These are phyloP conservation scores for Nakataea oryzae DNA, from an alignment of 2,329 filamentous ascomycete genomes.

Conservation along the genomic window DNA sequence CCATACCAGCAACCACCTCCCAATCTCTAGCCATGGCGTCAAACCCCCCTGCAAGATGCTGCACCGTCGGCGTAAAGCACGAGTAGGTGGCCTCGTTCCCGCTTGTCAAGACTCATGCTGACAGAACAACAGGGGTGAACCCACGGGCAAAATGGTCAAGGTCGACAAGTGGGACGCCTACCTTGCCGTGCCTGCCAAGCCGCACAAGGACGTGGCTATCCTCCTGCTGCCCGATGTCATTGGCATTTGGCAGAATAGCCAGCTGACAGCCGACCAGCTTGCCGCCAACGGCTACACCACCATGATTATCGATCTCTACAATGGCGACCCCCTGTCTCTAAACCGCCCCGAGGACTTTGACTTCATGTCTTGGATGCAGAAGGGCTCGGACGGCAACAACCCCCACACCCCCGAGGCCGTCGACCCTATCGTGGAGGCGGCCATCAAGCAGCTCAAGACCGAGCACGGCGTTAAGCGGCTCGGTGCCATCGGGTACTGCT, in stretches of 20 bases:
- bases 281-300: constrained; percentile 63
- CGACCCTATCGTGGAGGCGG: constrained; percentile 35
- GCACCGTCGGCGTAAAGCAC: constrained; percentile 39
- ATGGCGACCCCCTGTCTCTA: constrained; percentile 49
- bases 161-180: constrained; percentile 37
- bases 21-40: constrained; percentile 38
- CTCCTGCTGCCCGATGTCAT: constrained; percentile 38
- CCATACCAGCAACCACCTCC: too few relatives aligned
- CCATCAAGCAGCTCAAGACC: constrained; percentile 47
- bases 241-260: constrained; percentile 45
- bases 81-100: constrained; percentile 29
- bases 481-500: constrained; percentile 63
- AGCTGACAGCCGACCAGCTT: constrained; percentile 64
- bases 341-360: constrained; percentile 34
- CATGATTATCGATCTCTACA: constrained; percentile 61
- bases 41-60: constrained; percentile 40
- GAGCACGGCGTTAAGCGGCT: constrained; percentile 47
- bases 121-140: constrained; percentile 27
- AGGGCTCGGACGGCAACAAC: constrained; percentile 36
- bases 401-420: constrained; percentile 33
- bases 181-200: constrained; percentile 33
- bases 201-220: constrained; percentile 29
- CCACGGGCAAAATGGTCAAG: constrained; percentile 34
- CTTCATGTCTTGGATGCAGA: constrained; percentile 28
- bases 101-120: not conserved